These are phyloP conservation scores for Termitomyces sp. DNA, from an alignment of 768 basidiomycete genomes.

Conservation along the genomic window DNA sequence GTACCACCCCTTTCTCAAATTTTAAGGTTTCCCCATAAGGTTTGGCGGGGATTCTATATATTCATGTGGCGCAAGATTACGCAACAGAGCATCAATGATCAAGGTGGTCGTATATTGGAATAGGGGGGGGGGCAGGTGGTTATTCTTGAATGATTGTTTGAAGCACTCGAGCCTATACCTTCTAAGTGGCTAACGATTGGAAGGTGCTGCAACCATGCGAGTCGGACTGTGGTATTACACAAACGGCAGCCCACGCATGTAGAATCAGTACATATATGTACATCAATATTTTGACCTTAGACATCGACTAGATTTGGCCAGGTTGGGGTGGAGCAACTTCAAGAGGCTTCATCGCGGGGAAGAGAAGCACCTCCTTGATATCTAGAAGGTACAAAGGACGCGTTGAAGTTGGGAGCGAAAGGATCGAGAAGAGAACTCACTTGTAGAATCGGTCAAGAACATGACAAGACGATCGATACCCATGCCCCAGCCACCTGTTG, in stretches of 20 bases:
- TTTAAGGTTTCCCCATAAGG: no score
- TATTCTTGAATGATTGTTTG: not conserved
- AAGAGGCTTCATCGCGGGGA: slow-evolving; percentile 96
- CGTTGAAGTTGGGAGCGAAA: not conserved
- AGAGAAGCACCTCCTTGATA: slow-evolving; percentile 94
- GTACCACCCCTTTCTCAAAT: no score
- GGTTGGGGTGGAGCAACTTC: slow-evolving; percentile 38
- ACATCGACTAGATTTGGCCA: slow-evolving; percentile 11
- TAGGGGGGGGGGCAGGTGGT: no score
- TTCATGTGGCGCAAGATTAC: not conserved
- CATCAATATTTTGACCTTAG: slow-evolving; percentile 8
- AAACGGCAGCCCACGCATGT: not conserved
- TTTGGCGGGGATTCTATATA: no score
- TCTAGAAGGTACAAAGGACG: slow-evolving; percentile 41
- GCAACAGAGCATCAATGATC: no score
- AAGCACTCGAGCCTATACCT: not conserved
- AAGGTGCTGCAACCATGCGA: not conserved
- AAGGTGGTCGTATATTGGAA: not conserved
- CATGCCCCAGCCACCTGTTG: slow-evolving; percentile 96
- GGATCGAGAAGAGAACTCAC: slow-evolving; percentile 38
- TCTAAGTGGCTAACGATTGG: not conserved
- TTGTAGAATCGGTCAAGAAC: slow-evolving; percentile 97
- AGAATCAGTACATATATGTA: slow-evolving; percentile 5
- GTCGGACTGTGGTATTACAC: not conserved
- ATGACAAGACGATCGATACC: slow-evolving; percentile 96